Base-by-base conservation (phyloP, 768 basidiomycete genomes). In the Trametes punicea region DNA sequence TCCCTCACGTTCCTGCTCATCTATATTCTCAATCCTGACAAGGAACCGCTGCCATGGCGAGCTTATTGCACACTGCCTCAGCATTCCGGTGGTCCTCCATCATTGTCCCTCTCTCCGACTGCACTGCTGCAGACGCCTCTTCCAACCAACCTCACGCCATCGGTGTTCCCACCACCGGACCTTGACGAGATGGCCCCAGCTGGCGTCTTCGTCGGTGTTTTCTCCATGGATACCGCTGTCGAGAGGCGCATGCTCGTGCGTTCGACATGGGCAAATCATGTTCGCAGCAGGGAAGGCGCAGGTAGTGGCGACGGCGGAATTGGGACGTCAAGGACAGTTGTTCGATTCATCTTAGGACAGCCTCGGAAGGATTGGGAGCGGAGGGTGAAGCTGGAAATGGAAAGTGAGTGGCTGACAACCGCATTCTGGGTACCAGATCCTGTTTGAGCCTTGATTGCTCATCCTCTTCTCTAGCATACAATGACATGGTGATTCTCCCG, bases 21-120 rank as follows among this genome's bases (percentile, higher is more conserved):
- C 67, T 89, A 97, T 71, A 81, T 95, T 59, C 81, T 98, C 67
- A 95, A 97, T 69, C 95, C 94, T 55, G 96, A 98, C 79, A 98
- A 97, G 71, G 86, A 89, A 49, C 88, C 93, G 20, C 75, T 97
- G 6, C 94, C 94, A 42, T 98, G 94, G 94, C 84, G 93, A 63
- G 84, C 87, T 20, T 97, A 96, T 69, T 98, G 96, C 72, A 82
- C 89, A 21, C 77, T 84, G 51, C 87, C 87, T 4, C 80, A 78
- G 45, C 62, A 76, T 55, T 74, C 77, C 60, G 65, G 74, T 48
- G 70, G 74, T 65, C 72, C 81, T 47, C 72, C 75, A 61, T 63
- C 79, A 57, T 67, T 70, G 51, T 66, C 70, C 60, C 68, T 75
- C 51, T 65, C 77, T 7, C 62, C 77, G 20, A 67, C 74, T 23